These are phyloP conservation scores for Paecilomyces fulvus DNA, from an alignment of 2,329 filamentous ascomycete genomes.

Conservation along the genomic window DNA sequence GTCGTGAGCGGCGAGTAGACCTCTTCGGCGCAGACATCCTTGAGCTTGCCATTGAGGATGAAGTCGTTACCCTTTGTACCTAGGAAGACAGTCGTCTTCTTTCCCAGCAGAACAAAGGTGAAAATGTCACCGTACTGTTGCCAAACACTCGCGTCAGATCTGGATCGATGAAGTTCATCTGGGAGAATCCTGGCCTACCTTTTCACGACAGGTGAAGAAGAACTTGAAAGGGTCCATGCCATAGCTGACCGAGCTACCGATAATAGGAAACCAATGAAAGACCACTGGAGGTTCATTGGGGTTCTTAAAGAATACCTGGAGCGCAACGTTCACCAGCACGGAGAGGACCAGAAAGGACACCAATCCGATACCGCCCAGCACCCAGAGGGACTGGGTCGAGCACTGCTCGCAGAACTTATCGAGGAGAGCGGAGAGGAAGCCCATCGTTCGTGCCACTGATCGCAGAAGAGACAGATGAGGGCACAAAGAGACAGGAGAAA, in stretches of 20 bases:
- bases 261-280: slow-evolving; percentile 58
- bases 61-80: slow-evolving; percentile 82
- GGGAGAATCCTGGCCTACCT: slow-evolving; percentile 47
- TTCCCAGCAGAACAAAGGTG: slow-evolving; percentile 79
- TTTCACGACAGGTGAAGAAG: slow-evolving; percentile 58
- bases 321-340: slow-evolving; percentile 69
- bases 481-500: slow-evolving; percentile 1
- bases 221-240: slow-evolving; percentile 72
- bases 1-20: slow-evolving; percentile 70
- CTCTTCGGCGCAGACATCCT: slow-evolving; percentile 84
- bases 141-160: not conserved
- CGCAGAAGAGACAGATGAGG: slow-evolving; percentile 1
- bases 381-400: slow-evolving; percentile 38
- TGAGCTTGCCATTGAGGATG: slow-evolving; percentile 83
- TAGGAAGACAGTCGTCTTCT: slow-evolving; percentile 78
- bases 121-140: slow-evolving; percentile 76
- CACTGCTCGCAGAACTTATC: slow-evolving; percentile 38
- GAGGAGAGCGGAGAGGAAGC: slow-evolving; percentile 41
- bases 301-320: slow-evolving; percentile 73
- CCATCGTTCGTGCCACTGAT: slow-evolving; percentile 34
- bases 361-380: slow-evolving; percentile 37
- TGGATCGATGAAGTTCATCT: not conserved
- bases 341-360: slow-evolving; percentile 44
- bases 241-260: slow-evolving; percentile 88
- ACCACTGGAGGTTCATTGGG: slow-evolving; percentile 65